A percentile compares a stretch with the other conserved stretches of the same genome.
These are phyloP conservation scores for Cyclanthera cordifolia DNA, from an alignment of 306 rosid genomes.

Conservation along the genomic window DNA sequence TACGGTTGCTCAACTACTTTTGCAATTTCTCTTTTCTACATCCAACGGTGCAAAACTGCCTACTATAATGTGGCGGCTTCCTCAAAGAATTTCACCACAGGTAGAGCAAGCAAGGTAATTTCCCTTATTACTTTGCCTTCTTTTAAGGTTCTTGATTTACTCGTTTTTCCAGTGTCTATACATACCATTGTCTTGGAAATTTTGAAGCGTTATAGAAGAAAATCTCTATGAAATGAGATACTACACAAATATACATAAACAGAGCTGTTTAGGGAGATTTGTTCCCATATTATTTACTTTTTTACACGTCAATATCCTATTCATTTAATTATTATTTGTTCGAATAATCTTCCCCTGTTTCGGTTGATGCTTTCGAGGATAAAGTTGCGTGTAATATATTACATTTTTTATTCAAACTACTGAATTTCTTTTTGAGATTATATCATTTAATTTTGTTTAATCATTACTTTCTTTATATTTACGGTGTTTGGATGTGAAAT, in stretches of 20 bases:
- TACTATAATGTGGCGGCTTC: neutral
- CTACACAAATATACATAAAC: neutral
- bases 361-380: neutral
- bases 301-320: conserved; percentile 5
- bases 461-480: too few relatives aligned
- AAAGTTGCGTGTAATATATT: neutral
- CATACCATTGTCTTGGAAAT: conserved; percentile 8
- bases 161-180: neutral
- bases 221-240: neutral
- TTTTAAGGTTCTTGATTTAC: neutral
- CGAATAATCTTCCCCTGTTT: neutral
- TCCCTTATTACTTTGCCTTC: neutral
- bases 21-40: too few relatives aligned
- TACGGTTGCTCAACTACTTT: too few relatives aligned
- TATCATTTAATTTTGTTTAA: too few relatives aligned
- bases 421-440: too few relatives aligned
- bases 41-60: too few relatives aligned
- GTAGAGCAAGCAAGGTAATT: conserved; percentile 17
- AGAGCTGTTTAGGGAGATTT: neutral
- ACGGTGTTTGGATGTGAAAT: too few relatives aligned
- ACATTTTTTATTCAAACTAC: too few relatives aligned
- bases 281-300: neutral
- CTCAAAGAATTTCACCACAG: conserved; percentile 3
- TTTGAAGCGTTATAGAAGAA: neutral
- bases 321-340: neutral